These are phyloP conservation scores for Podaxis sp. DNA, from an alignment of 768 basidiomycete genomes.

Conservation along the genomic window DNA sequence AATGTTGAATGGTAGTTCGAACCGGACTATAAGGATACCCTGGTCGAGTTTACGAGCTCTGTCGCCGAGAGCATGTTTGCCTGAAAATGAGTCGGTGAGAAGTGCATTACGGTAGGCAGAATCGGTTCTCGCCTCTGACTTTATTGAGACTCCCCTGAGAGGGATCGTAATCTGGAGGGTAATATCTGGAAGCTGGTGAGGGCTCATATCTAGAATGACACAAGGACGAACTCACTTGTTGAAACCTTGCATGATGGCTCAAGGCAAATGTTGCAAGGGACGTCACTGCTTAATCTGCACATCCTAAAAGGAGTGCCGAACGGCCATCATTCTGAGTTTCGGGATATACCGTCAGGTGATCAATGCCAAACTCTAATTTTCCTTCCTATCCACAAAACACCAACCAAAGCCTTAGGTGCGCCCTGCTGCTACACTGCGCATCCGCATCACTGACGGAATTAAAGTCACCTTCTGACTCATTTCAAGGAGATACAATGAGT, in stretches of 20 bases:
- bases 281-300: background rate
- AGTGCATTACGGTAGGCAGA: background rate
- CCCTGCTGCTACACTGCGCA: conserved; percentile 15
- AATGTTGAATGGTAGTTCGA: conserved; percentile 95
- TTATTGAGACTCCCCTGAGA: conserved; percentile 70
- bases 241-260: conserved; percentile 42
- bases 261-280: background rate
- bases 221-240: conserved; percentile 37
- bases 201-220: background rate
- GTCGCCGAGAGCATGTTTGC: conserved; percentile 93
- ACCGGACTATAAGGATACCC: conserved; percentile 93
- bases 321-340: conserved; percentile 6
- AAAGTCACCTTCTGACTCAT: conserved; percentile 85
- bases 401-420: conserved; percentile 42
- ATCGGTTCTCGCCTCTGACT: conserved; percentile 52
- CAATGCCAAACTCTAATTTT: conserved; percentile 37
- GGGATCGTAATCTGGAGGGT: conserved; percentile 52
- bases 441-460: conserved; percentile 11
- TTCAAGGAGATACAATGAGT: conserved; percentile 67
- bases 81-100: conserved; percentile 34
- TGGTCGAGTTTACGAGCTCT: conserved; percentile 94
- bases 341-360: background rate
- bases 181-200: conserved; percentile 35
- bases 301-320: background rate
- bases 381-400: conserved; percentile 41